Conservation (phyloP, 345 rosid genomes). For the Noccaea caerulescens region DNA sequence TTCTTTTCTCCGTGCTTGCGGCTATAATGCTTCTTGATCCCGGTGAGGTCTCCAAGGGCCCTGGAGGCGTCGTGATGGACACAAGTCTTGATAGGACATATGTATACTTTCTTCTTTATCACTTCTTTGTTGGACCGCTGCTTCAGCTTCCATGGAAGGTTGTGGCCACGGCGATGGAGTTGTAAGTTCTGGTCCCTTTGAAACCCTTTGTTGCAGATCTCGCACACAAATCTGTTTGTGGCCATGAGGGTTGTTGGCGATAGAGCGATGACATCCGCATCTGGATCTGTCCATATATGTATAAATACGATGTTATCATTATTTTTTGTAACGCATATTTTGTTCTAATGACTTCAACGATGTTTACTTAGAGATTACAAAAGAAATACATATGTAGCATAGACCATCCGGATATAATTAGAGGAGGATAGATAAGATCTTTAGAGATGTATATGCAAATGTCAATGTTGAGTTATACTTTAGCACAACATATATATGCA, state of each 20-base stretch:
- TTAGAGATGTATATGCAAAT: neutral
- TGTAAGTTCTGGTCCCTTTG: constrained; percentile 97
- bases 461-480: constrained; percentile 6
- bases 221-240: constrained; percentile 85
- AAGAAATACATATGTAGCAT: neutral
- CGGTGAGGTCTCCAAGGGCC: constrained; percentile 95
- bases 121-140: constrained; percentile 76
- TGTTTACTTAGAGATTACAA: neutral
- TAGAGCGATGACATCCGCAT: constrained; percentile 93
- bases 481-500: constrained; percentile 3
- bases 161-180: constrained; percentile 94
- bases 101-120: constrained; percentile 73
- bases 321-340: neutral
- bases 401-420: constrained; percentile 3
- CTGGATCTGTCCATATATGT: constrained; percentile 69
- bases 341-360: constrained; percentile 14
- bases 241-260: constrained; percentile 95
- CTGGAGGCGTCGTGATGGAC: constrained; percentile 87
- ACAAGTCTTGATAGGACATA: constrained; percentile 91
- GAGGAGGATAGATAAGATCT: neutral
- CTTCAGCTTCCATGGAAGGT: constrained; percentile 93
- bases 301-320: neutral
- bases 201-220: constrained; percentile 96
- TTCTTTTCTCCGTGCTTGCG: constrained; percentile 96
- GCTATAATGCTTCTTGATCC: constrained; percentile 92